phyloP scores from a whole-genome alignment of 2,329 filamentous ascomycete genomes.

The Pseudogymnoascus sp. region DNA sequence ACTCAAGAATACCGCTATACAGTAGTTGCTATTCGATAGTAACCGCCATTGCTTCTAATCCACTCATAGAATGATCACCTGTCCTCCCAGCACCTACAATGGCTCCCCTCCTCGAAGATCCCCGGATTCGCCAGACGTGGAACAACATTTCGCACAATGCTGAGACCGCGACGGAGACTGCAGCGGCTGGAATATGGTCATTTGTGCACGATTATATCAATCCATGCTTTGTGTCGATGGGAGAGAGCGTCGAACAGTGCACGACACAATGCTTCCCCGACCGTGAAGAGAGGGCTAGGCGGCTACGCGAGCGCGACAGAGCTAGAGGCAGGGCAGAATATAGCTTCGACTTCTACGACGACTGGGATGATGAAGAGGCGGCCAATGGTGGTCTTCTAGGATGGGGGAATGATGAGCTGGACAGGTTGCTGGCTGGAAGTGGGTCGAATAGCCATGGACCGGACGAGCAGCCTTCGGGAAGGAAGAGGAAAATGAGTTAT shows the following conservation, averaged over 20 bases:
- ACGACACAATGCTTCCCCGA: constrained; percentile 62
- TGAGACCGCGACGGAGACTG: constrained; percentile 81
- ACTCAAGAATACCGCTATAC: neutral
- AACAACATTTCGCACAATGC: constrained; percentile 88
- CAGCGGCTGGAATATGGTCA: constrained; percentile 83
- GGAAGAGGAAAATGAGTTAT: constrained; percentile 84
- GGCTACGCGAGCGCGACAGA: constrained; percentile 54
- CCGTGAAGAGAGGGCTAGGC: constrained; percentile 64
- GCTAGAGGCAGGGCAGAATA: constrained; percentile 61
- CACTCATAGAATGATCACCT: constrained; percentile 6
- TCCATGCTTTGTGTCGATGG: constrained; percentile 66
- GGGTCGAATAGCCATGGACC: constrained; percentile 38
- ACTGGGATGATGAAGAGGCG: constrained; percentile 68
- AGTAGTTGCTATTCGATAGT: constrained; percentile 3
- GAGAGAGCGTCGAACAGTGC: constrained; percentile 61
- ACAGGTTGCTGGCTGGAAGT: constrained; percentile 67
- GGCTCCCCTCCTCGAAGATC: constrained; percentile 57
- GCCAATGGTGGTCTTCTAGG: constrained; percentile 52
- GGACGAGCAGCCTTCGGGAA: constrained; percentile 53
- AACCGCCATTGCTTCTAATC: neutral
- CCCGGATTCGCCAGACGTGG: constrained; percentile 84
- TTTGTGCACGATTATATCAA: constrained; percentile 79
- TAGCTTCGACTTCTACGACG: constrained; percentile 95
- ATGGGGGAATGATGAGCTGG: constrained; percentile 80
- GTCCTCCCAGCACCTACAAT: constrained; percentile 16